Evolutionary conservation across 2,329 filamentous ascomycete genomes (phyloP).

Genomic region (Hirsutella thompsonii): DNA sequence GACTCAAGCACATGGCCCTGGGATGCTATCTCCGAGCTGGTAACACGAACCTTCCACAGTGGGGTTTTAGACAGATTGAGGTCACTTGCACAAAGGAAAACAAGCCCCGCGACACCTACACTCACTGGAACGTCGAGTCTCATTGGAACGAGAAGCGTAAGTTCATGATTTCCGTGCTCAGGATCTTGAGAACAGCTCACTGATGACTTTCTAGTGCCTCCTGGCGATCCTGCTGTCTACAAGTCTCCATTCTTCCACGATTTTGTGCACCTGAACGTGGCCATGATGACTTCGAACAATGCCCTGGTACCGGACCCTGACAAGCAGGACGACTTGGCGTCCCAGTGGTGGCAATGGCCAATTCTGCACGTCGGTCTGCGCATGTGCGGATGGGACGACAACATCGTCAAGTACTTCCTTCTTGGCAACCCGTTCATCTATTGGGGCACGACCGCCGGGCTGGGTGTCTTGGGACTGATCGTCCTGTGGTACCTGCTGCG

Average conservation of each 20-base stretch:
- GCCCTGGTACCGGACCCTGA: slow-evolving; percentile 94
- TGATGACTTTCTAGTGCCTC: slow-evolving; percentile 49
- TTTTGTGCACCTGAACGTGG: slow-evolving; percentile 95
- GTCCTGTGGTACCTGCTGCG: slow-evolving; percentile 77
- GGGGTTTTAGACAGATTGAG: slow-evolving; percentile 99
- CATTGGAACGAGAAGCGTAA: slow-evolving; percentile 88
- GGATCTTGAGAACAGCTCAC: neutral
- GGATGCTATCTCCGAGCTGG: slow-evolving; percentile 92
- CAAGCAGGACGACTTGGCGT: slow-evolving; percentile 97
- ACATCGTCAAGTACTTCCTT: slow-evolving; percentile 94
- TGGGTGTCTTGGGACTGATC: slow-evolving; percentile 60
- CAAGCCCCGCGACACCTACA: slow-evolving; percentile 85
- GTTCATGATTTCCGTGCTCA: slow-evolving; percentile 18
- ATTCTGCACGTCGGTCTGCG: slow-evolving; percentile 88
- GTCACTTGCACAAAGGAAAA: slow-evolving; percentile 90
- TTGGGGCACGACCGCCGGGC: slow-evolving; percentile 77
- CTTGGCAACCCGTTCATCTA: slow-evolving; percentile 94
- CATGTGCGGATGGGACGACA: slow-evolving; percentile 98
- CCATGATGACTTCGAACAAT: slow-evolving; percentile 99
- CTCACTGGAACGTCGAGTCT: slow-evolving; percentile 97
- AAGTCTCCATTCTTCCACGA: slow-evolving; percentile 96
- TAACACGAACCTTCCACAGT: slow-evolving; percentile 92
- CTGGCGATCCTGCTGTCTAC: slow-evolving; percentile 80
- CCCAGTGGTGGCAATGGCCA: slow-evolving; percentile 97
- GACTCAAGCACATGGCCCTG: slow-evolving; percentile 67